Conservation (phyloP, 768 basidiomycete genomes). For the Lyophyllum atratum region DNA sequence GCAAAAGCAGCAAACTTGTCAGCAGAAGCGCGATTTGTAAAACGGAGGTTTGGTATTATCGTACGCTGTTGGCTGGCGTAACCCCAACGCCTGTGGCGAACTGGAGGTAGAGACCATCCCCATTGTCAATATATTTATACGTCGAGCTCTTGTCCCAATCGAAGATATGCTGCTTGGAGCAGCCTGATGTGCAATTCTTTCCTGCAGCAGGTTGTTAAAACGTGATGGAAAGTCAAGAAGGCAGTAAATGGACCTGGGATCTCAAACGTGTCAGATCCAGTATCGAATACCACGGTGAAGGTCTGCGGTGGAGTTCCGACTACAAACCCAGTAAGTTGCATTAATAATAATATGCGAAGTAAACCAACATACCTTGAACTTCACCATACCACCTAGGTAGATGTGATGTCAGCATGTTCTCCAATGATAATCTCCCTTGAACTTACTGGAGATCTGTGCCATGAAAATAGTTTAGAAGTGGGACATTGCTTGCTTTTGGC, state of each 20-base stretch:
- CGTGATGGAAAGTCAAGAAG: constrained; percentile 24
- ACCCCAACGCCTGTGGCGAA: constrained; percentile 14
- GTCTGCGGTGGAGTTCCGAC: constrained; percentile 59
- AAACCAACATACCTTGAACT: constrained; percentile 35
- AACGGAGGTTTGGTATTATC: constrained; percentile 23
- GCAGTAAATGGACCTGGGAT: constrained; percentile 5
- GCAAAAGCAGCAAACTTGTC: constrained; percentile 22
- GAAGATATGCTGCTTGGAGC: constrained; percentile 13
- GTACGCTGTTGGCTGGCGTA: constrained; percentile 9
- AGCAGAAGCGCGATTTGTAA: constrained; percentile 36
- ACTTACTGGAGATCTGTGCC: constrained; percentile 58
- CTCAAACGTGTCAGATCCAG: constrained; percentile 15
- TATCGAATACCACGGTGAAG: constrained; percentile 30
- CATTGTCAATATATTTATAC: constrained; percentile 14
- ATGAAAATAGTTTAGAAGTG: constrained; percentile 50
- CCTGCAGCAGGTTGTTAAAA: not conserved
- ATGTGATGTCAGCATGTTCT: not conserved
- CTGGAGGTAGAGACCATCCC: constrained; percentile 8
- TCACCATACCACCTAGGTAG: constrained; percentile 50
- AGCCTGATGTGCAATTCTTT: constrained; percentile 14
- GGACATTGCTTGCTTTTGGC: constrained; percentile 37
- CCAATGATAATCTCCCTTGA: not conserved
- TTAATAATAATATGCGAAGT: not conserved
- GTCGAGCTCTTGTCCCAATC: constrained; percentile 19
- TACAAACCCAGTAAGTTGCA: constrained; percentile 9